Percentiles rank a stretch among this genome's conserved stretches.
Evolutionary conservation across 2,329 filamentous ascomycete genomes (phyloP).

Genomic region (Aspergillus brunneoviolaceus): DNA sequence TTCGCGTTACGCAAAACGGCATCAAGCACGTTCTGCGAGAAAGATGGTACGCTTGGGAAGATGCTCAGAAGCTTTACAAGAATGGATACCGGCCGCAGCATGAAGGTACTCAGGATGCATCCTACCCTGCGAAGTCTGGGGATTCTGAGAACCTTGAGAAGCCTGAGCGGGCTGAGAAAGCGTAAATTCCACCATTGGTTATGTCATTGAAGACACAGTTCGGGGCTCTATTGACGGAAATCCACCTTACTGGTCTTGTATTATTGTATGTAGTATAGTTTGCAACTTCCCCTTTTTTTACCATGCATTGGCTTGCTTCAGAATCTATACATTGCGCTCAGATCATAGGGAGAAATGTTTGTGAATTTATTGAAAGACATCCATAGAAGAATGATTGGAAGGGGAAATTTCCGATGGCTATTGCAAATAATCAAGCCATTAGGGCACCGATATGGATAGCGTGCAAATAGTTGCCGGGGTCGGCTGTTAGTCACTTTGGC

Average conservation of each 20-base stretch:
- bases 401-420: background rate
- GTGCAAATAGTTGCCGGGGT: background rate
- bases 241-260: background rate
- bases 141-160: background rate
- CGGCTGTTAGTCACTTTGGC: background rate
- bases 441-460: background rate
- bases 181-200: background rate
- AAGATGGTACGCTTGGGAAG: constrained; percentile 77
- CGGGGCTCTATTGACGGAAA: background rate
- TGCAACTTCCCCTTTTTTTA: background rate
- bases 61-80: constrained; percentile 39
- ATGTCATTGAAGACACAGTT: background rate
- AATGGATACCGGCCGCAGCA: constrained; percentile 37
- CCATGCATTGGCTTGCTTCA: background rate
- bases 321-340: background rate
- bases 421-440: background rate
- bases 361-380: background rate
- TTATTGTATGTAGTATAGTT: constrained; percentile 9
- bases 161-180: background rate
- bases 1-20: constrained; percentile 71
- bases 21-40: constrained; percentile 87
- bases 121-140: background rate
- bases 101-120: constrained; percentile 22
- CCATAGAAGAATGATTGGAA: background rate
- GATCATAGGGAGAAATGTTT: no score